Percentiles rank a stretch among this genome's conserved stretches.
Evolutionary conservation across 2,329 filamentous ascomycete species (phyloP).

Genomic region (Cladosporium sp.): DNA sequence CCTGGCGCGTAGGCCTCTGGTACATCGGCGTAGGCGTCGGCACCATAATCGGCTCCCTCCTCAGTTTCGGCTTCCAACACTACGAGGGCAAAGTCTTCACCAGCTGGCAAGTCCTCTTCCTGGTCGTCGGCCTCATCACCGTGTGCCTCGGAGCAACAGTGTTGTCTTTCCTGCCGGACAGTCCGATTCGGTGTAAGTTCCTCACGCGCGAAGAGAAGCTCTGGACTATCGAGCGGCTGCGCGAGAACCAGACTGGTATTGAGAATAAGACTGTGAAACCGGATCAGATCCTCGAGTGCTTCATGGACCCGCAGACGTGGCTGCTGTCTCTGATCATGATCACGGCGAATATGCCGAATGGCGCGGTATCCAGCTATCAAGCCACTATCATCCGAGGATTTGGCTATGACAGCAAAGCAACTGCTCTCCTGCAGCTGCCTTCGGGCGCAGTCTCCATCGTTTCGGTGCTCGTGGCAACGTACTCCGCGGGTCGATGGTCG

Average conservation of each 20-base stretch:
- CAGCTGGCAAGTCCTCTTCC: constrained; percentile 29
- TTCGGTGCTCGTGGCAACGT: constrained; percentile 33
- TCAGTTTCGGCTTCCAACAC: constrained; percentile 53
- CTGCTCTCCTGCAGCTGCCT: constrained; percentile 53
- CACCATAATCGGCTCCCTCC: constrained; percentile 68
- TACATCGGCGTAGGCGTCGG: constrained; percentile 75
- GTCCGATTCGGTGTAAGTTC: constrained; percentile 68
- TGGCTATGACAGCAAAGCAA: constrained; percentile 35
- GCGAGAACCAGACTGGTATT: constrained; percentile 46
- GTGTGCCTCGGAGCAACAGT: constrained; percentile 21
- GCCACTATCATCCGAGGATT: constrained; percentile 41
- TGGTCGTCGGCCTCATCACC: constrained; percentile 26
- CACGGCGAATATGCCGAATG: constrained; percentile 41
- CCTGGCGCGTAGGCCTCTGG: constrained; percentile 32
- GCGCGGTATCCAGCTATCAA: constrained; percentile 42
- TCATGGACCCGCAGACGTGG: constrained; percentile 62
- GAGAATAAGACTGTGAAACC: constrained; percentile 50
- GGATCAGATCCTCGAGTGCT: constrained; percentile 56
- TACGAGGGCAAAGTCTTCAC: constrained; percentile 17
- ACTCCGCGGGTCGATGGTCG: constrained; percentile 32
- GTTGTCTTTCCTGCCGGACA: constrained; percentile 42
- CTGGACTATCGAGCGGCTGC: constrained; percentile 48
- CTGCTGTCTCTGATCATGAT: constrained; percentile 39
- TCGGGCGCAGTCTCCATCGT: constrained; percentile 55
- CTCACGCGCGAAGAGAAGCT: constrained; percentile 57